Percentiles rank a stretch among this genome's conserved stretches.
Evolutionary conservation across 2,329 filamentous ascomycete species (phyloP).

Genomic region (Penicillium sp.): DNA sequence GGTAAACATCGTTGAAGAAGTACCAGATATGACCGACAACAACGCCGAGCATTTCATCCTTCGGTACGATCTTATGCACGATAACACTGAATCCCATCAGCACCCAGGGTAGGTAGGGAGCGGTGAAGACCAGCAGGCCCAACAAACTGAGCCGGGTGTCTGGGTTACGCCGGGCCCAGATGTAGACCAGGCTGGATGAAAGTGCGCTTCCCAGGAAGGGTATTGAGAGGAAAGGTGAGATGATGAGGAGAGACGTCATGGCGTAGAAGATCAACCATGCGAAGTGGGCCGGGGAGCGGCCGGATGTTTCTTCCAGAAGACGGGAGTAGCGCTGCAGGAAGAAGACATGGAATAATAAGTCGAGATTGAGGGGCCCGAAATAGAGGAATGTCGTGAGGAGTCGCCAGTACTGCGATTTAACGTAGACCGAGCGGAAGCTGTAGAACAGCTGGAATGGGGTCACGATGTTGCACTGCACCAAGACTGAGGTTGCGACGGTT

Average conservation of each 20-base stretch:
- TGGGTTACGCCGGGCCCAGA: slow-evolving; percentile 94
- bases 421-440: slow-evolving; percentile 87
- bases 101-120: slow-evolving; percentile 94
- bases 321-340: slow-evolving; percentile 96
- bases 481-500: slow-evolving; percentile 78
- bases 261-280: slow-evolving; percentile 91
- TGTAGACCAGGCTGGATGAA: slow-evolving; percentile 91
- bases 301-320: slow-evolving; percentile 91
- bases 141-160: slow-evolving; percentile 87
- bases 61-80: slow-evolving; percentile 85
- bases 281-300: slow-evolving; percentile 86
- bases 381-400: slow-evolving; percentile 96
- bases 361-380: slow-evolving; percentile 90
- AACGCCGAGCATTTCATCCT: slow-evolving; percentile 94
- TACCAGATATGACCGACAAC: slow-evolving; percentile 97
- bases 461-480: slow-evolving; percentile 91
- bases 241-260: slow-evolving; percentile 71
- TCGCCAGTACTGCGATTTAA: slow-evolving; percentile 96
- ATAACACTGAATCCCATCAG: slow-evolving; percentile 88
- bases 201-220: slow-evolving; percentile 92
- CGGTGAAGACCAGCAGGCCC: slow-evolving; percentile 85
- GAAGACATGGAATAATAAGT: slow-evolving; percentile 96
- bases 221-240: slow-evolving; percentile 86
- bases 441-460: slow-evolving; percentile 97
- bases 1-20: slow-evolving; percentile 96